Percentiles rank a stretch among this genome's conserved stretches.
Evolutionary conservation across 768 basidiomycete genomes (phyloP).

Genomic region (Mycena filopes): DNA sequence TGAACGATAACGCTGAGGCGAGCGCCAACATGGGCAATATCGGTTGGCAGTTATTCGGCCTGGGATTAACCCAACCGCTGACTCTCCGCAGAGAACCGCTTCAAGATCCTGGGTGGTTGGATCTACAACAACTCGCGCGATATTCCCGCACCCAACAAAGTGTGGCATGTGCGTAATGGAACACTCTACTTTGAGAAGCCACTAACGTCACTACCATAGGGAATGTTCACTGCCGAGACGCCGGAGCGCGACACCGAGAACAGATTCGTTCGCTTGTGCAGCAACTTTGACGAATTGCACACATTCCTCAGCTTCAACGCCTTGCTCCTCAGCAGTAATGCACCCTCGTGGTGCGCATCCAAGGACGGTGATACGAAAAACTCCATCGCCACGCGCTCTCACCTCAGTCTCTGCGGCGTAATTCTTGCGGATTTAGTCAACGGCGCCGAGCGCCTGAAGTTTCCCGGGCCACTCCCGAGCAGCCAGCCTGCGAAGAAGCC

Average conservation of each 20-base stretch:
- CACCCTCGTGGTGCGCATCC: neutral
- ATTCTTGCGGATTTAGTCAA: neutral
- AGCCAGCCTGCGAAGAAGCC: slow-evolving; percentile 27
- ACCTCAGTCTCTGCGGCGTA: slow-evolving; percentile 5
- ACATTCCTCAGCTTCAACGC: slow-evolving; percentile 11
- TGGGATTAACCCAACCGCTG: neutral
- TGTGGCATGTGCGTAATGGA: slow-evolving; percentile 44
- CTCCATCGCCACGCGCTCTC: neutral
- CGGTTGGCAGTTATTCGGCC: neutral
- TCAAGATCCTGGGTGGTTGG: slow-evolving; percentile 44
- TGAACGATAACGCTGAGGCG: neutral
- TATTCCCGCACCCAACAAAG: slow-evolving; percentile 39
- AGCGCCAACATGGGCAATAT: slow-evolving; percentile 14
- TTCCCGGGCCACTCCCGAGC: neutral
- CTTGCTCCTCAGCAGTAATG: neutral
- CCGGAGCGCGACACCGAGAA: slow-evolving; percentile 14
- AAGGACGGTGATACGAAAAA: neutral
- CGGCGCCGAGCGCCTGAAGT: neutral
- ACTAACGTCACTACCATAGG: neutral
- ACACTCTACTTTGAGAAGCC: slow-evolving; percentile 20
- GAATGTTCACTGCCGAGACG: neutral
- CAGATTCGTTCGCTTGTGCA: slow-evolving; percentile 20
- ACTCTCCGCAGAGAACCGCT: slow-evolving; percentile 28
- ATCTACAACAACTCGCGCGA: slow-evolving; percentile 40
- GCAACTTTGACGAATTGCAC: slow-evolving; percentile 21